Base-by-base conservation (phyloP, 2,329 filamentous ascomycete genomes). In the Neofusicoccum ribis region DNA sequence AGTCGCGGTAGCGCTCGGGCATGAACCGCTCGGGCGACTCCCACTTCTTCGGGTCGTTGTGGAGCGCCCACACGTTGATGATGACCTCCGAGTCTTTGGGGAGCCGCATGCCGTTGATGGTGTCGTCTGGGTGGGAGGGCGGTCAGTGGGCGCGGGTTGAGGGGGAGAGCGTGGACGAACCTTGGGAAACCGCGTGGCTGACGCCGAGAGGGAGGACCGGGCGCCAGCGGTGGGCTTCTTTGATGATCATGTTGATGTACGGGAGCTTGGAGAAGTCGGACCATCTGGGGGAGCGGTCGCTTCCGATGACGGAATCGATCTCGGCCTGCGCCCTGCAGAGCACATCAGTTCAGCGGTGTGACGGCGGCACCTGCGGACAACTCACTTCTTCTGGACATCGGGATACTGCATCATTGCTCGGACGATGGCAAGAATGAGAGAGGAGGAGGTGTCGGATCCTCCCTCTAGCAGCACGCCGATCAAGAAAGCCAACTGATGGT, bases 171-270 rank as follows among this genome's bases (percentile, higher is more conserved):
- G 14, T 17, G 12, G 11, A 50, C 47, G 8, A 20, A 64, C 62
- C 62, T 70, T 68, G 60, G 34, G 77, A 77, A 0, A 78, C 78
- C 50, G 81, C 80, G 52, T 84, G 81, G 0, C 81, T 80, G 0
- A 73, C 52, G 2, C 36, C 66, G 6, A 70, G 68, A 5, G 71
- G 70, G 7, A 65, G 58, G 17, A 76, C 70, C n/a, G 76, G 75
- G 39, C 71, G 67, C 73, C 74, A 78, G 49, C 77, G 69, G 64
- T 76, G 68, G 4, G 69, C 68, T 65, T 78, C 76, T 54, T 77
- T 77, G 27, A 77, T 69, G 7, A 74, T 69, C 3, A 67, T 68
- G 20, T 67, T 65, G 37, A 75, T 62, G 62, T 78, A 79, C 1
- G 75, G 75, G 23, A 79, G 65, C 3, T 67, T 64, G 8, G 58